A percentile compares a stretch with the other conserved stretches of the same genome.
These are phyloP conservation scores for Phalaenopsis hybrid DNA, from an alignment of 116 monocot genomes.

Conservation along the genomic window DNA sequence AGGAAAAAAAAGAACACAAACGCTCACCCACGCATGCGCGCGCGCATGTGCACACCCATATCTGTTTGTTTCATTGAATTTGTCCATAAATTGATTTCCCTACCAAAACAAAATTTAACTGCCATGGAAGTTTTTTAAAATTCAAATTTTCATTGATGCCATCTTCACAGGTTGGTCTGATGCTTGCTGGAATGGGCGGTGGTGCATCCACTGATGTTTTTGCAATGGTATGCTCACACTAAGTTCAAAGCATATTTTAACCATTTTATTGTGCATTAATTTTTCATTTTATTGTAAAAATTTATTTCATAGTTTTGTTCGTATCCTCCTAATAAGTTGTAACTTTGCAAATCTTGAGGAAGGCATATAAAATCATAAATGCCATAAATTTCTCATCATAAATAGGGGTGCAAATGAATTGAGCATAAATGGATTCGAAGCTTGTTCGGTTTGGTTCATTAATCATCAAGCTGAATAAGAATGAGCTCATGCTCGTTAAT, in stretches of 20 bases:
- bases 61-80: background rate
- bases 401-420: too few relatives aligned
- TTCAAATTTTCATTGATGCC: background rate
- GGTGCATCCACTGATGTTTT: conserved; percentile 69
- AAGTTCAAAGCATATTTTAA: background rate
- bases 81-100: background rate
- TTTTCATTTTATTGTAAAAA: too few relatives aligned
- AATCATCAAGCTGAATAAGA: too few relatives aligned
- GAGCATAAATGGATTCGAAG: too few relatives aligned
- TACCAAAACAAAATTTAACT: background rate
- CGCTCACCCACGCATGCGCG: background rate
- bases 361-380: too few relatives aligned
- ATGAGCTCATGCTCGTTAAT: too few relatives aligned
- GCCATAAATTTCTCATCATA: too few relatives aligned
- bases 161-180: conserved; percentile 68
- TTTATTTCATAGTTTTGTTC: too few relatives aligned
- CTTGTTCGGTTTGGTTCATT: too few relatives aligned
- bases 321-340: too few relatives aligned
- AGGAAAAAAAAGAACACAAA: background rate
- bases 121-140: background rate
- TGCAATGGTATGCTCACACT: conserved; percentile 50
- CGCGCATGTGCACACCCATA: background rate
- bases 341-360: too few relatives aligned
- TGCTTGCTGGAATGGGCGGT: conserved; percentile 91
- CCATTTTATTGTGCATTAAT: background rate